Percentiles rank a stretch among this genome's conserved stretches.
These are phyloP conservation scores for Phytophthora capsici DNA, from an alignment of 352 stramenopile species.

Conservation along the genomic window DNA sequence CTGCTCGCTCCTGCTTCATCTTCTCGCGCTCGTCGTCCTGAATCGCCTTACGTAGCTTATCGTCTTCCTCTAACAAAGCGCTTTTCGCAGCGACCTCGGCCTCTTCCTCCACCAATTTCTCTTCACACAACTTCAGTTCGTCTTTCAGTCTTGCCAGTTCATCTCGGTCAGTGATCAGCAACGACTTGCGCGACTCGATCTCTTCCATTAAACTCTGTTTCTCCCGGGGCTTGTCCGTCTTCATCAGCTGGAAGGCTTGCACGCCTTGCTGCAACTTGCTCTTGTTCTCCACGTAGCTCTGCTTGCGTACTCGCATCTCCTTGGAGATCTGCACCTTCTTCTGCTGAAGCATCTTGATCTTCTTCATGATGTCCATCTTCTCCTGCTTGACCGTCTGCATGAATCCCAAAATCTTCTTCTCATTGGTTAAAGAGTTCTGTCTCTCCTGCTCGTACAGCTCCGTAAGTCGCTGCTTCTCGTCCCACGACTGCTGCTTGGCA, in stretches of 20 bases:
- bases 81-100: constrained; percentile 76
- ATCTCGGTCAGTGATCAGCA: constrained; percentile 72
- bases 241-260: constrained; percentile 71
- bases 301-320: constrained; percentile 74
- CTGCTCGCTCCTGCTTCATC: constrained; percentile 75
- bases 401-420: constrained; percentile 83
- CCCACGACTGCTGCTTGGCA: constrained; percentile 90
- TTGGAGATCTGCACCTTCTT: constrained; percentile 81
- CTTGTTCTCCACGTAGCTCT: constrained; percentile 79
- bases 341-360: constrained; percentile 85
- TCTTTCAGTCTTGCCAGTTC: constrained; percentile 63
- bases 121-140: constrained; percentile 65
- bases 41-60: constrained; percentile 77
- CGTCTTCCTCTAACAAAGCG: constrained; percentile 78
- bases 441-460: constrained; percentile 89
- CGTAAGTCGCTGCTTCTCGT: constrained; percentile 89
- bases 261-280: constrained; percentile 77
- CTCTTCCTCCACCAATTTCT: constrained; percentile 74
- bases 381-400: constrained; percentile 93
- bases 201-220: constrained; percentile 67
- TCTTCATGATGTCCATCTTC: constrained; percentile 92
- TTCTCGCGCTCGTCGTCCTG: constrained; percentile 86
- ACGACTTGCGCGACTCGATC: constrained; percentile 63
- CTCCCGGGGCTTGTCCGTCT: constrained; percentile 45
- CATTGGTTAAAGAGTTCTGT: constrained; percentile 83